Evolutionary conservation across 352 stramenopile species (phyloP).

Genomic region (Globisporangium heterothallicum): DNA sequence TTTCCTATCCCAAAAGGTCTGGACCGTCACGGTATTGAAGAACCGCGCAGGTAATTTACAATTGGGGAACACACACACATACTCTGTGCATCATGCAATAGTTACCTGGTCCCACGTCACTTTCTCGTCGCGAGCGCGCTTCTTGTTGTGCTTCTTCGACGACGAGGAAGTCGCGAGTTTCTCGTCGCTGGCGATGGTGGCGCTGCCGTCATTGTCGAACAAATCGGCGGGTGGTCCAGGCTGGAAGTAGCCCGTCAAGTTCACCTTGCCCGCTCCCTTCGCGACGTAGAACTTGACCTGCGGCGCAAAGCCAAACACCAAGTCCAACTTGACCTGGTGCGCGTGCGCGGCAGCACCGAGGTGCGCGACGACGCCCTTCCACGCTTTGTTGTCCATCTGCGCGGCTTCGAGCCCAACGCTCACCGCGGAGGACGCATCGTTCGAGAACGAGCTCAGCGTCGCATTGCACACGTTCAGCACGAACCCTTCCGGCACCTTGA

Average conservation of each 20-base stretch:
- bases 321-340: conserved; percentile 71
- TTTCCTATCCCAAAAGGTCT: conserved; percentile 86
- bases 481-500: conserved; percentile 47
- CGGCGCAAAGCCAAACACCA: conserved; percentile 52
- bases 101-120: conserved; percentile 61
- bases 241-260: conserved; percentile 83
- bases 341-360: conserved; percentile 35
- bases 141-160: conserved; percentile 63
- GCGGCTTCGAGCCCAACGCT: conserved; percentile 56
- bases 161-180: too few relatives aligned
- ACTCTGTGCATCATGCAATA: not conserved
- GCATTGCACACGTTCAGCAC: conserved; percentile 65
- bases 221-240: conserved; percentile 40
- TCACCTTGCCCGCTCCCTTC: conserved; percentile 50
- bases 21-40: conserved; percentile 58
- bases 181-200: not conserved
- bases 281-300: conserved; percentile 77
- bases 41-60: conserved; percentile 60
- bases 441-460: conserved; percentile 21
- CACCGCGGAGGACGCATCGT: conserved; percentile 20
- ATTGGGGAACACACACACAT: conserved; percentile 30
- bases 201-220: conserved; percentile 15
- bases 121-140: conserved; percentile 48
- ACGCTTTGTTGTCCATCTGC: conserved; percentile 54
- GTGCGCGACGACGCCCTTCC: conserved; percentile 65